phyloP scores from a whole-genome alignment of 805 yeast genomes.

The Lachancea meyersii region DNA sequence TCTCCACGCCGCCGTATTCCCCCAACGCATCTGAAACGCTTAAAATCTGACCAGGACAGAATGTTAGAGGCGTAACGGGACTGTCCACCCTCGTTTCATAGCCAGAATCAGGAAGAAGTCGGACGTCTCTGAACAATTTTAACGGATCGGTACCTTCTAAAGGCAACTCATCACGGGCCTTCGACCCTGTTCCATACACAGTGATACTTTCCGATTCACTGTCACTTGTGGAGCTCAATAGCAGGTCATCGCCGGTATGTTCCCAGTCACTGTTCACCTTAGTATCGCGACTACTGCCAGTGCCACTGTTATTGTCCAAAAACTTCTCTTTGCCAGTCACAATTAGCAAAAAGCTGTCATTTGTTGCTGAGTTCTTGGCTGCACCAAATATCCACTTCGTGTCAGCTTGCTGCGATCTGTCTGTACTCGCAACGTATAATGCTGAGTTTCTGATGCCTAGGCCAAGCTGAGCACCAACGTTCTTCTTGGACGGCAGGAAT shows the following conservation, averaged over 20 bases:
- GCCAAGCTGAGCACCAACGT: conserved; percentile 10
- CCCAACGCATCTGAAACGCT: conserved; percentile 4
- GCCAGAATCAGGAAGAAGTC: conserved; percentile 11
- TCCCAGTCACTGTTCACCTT: conserved; percentile 1
- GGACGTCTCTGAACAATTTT: conserved; percentile 17
- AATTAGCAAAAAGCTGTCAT: not conserved
- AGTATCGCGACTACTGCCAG: not conserved
- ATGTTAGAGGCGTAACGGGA: conserved; percentile 16
- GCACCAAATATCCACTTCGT: conserved; percentile 5
- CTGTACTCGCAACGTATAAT: conserved; percentile 1
- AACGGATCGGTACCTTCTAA: conserved; percentile 12
- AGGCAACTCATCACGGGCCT: not conserved
- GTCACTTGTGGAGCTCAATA: not conserved
- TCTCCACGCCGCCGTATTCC: not conserved
- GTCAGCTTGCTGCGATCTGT: not conserved
- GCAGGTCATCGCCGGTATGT: conserved; percentile 4
- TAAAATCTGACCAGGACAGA: conserved; percentile 20
- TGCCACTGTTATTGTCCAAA: not conserved
- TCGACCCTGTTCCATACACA: conserved; percentile 6
- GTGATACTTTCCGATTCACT: conserved; percentile 12
- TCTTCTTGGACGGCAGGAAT: conserved; percentile 6
- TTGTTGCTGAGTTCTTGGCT: not conserved
- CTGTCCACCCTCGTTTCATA: conserved; percentile 14
- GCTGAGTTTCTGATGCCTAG: conserved; percentile 9
- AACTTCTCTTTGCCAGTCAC: not conserved